phyloP scores from a whole-genome alignment of 306 rosid species.

The Inga leiocalycina region DNA sequence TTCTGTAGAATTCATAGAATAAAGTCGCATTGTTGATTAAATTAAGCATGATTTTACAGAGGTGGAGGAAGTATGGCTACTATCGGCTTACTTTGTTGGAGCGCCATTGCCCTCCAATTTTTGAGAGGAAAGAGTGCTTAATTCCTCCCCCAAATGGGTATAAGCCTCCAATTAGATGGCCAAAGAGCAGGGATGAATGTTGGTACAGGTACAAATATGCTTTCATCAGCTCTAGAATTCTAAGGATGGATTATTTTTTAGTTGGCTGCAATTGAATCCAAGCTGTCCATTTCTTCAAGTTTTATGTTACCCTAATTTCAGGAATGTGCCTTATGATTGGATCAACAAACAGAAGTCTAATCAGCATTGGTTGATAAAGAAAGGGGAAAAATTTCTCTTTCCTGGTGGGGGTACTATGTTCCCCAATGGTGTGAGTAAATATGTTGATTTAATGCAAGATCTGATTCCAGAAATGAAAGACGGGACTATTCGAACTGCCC shows the following conservation, averaged over 20 bases:
- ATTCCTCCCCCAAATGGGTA: constrained; percentile 95
- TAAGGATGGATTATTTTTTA: constrained; percentile 1
- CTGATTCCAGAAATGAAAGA: constrained; percentile 96
- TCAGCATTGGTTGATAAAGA: constrained; percentile 93
- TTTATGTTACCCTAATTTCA: constrained; percentile 41
- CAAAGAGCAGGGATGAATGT: constrained; percentile 88
- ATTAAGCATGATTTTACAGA: constrained; percentile 54
- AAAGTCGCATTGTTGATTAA: constrained; percentile 28
- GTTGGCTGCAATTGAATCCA: constrained; percentile 14
- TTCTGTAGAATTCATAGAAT: constrained; percentile 12
- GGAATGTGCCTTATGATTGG: constrained; percentile 99
- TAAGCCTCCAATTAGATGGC: constrained; percentile 94
- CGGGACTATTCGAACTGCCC: constrained; percentile 91
- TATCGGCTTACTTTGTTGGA: constrained; percentile 91
- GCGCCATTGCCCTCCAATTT: constrained; percentile 92
- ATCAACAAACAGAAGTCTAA: constrained; percentile 92
- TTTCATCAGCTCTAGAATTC: constrained; percentile 8
- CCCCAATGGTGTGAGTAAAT: constrained; percentile 88
- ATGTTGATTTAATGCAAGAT: constrained; percentile 88
- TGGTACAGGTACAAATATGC: constrained; percentile 83
- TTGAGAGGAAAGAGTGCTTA: constrained; percentile 89
- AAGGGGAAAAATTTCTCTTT: constrained; percentile 91
- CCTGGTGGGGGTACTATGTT: constrained; percentile 99
- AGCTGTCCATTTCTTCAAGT: constrained; percentile 8
- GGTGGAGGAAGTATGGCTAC: constrained; percentile 84